Evolutionary conservation across 2,329 filamentous ascomycete genomes (phyloP), one percentile per base, ranked within the genome.

Genomic region (Trichophyton mentagrophytes): DNA sequence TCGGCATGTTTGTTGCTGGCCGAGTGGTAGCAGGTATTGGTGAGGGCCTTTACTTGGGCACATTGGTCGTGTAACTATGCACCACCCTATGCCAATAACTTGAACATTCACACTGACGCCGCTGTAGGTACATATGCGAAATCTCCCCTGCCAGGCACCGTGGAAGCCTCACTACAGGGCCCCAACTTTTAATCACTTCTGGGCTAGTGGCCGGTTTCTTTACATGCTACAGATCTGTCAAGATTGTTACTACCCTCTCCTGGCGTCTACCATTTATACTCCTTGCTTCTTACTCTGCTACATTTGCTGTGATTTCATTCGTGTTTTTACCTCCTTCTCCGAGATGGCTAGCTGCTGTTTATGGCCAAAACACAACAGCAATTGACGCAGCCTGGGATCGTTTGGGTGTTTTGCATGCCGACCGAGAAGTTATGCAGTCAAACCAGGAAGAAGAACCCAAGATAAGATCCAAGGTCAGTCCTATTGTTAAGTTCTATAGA

Each of bases 201-300:
- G 82, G 80, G 0, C 68, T 85, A 1, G 78, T 78, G 8, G 55
- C 74, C 0, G 84, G 83, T 0, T 85, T 82, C 64, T 86, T 86
- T 65, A 78, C 76, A 8, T 84, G 81, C 68, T 85, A 85, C 64
- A 82, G 80, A 6, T 80, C 77, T 22, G 73, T 78, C 0, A 66
- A 70, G 1, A 73, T 83, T 6, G 42, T 69, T 0, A 78, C 75
- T 1, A 78, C 77, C 1, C 67, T 81, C 17, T 77, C 82, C 1
- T 85, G 82, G 83, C 74, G 82, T 1, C 68, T 80, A 0, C 83
- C 83, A 0, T 84, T 80, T 60, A 70, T 80, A 0, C 66, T 85
- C 0, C 75, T 80, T 63, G 72, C 76, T 0, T 57, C 67, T 3
- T 62, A 80, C 1, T 73, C 77, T 0, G 68, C 75, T 4, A 49